Conservation (phyloP, 2,329 filamentous ascomycete species). For the Cytospora piceicola region DNA sequence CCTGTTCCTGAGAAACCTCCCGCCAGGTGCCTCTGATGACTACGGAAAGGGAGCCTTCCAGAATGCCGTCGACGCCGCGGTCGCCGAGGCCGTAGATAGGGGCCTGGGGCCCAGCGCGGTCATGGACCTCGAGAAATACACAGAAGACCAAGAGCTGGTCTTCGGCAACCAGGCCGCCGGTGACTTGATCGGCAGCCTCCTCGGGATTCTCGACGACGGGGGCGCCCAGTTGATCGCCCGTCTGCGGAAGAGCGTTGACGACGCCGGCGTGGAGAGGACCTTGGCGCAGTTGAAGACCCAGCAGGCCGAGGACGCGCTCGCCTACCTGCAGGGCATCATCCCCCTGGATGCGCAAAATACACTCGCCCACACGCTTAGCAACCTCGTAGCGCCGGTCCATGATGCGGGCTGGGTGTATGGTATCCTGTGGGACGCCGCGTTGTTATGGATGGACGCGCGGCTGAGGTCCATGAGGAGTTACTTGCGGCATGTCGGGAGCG, state of each 20-base stretch:
- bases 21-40: not conserved
- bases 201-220: not conserved
- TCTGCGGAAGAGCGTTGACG: not conserved
- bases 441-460: conserved; percentile 9
- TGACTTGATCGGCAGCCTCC: not conserved
- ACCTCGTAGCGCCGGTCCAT: not conserved
- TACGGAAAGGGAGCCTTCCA: not conserved
- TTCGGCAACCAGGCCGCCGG: not conserved
- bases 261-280: not conserved
- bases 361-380: not conserved
- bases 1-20: not conserved
- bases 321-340: conserved; percentile 1
- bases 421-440: not conserved
- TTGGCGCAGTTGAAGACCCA: not conserved
- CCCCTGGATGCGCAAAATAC: not conserved
- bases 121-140: not conserved
- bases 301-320: not conserved
- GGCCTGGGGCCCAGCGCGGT: not conserved
- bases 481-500: rapidly evolving
- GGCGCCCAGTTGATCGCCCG: not conserved
- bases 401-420: conserved; percentile 3
- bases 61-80: not conserved
- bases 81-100: not conserved
- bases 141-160: not conserved
- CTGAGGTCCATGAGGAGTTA: not conserved